Conservation (phyloP, 2,329 filamentous ascomycete genomes). For the Eurotiales sp. region DNA sequence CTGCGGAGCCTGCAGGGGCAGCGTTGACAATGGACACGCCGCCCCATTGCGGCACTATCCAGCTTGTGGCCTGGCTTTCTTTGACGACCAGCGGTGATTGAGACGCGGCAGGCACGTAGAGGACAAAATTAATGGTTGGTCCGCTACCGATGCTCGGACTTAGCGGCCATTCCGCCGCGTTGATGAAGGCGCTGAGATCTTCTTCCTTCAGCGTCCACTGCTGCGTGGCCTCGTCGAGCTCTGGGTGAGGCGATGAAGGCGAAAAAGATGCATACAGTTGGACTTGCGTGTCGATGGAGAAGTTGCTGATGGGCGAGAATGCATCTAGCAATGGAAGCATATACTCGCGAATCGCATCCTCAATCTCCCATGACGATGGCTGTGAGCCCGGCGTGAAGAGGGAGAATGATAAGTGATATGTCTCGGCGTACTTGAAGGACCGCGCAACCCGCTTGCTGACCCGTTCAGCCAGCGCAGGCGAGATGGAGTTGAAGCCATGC, state of each 20-base stretch:
- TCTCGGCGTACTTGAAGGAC: conserved; percentile 85
- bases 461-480: conserved; percentile 52
- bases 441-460: conserved; percentile 69
- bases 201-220: conserved; percentile 73
- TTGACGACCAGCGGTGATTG: conserved; percentile 59
- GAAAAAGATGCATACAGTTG: conserved; percentile 79
- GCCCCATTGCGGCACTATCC: conserved; percentile 97
- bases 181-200: conserved; percentile 90
- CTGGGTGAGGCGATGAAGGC: conserved; percentile 57
- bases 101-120: conserved; percentile 75
- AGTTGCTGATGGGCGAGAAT: conserved; percentile 81
- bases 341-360: conserved; percentile 73
- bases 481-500: conserved; percentile 35
- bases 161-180: conserved; percentile 95
- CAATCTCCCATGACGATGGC: conserved; percentile 89
- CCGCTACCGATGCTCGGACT: conserved; percentile 90
- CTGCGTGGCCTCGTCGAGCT: conserved; percentile 51
- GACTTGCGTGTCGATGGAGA: conserved; percentile 93
- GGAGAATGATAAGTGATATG: conserved; percentile 94
- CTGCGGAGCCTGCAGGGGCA: conserved; percentile 35
- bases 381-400: conserved; percentile 75
- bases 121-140: conserved; percentile 92
- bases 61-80: conserved; percentile 65
- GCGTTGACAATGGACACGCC: conserved; percentile 66
- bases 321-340: conserved; percentile 77